Conservation (phyloP, 805 yeast genomes). For the Ogataea pini region DNA sequence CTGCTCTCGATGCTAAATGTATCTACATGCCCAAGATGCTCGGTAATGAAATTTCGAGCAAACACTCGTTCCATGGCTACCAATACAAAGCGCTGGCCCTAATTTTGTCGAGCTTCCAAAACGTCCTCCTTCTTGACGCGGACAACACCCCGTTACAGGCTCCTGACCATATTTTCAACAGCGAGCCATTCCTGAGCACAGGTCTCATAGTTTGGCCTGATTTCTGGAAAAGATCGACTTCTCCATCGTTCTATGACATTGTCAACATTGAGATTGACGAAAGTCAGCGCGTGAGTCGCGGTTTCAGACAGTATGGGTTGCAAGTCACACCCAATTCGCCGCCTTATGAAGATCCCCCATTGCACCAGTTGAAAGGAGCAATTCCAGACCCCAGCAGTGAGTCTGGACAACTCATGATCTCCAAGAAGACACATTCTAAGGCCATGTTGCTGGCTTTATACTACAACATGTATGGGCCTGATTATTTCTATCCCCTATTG, state of each 20-base stretch:
- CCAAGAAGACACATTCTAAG: constrained; percentile 54
- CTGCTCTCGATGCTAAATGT: constrained; percentile 63
- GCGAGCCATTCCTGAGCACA: constrained; percentile 52
- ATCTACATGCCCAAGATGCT: constrained; percentile 57
- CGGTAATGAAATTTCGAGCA: constrained; percentile 48
- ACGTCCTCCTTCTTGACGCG: constrained; percentile 67
- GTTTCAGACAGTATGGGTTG: constrained; percentile 39
- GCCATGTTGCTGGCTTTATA: constrained; percentile 56
- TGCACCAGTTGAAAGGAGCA: constrained; percentile 60
- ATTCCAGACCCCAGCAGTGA: constrained; percentile 67
- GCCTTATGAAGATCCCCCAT: constrained; percentile 41
- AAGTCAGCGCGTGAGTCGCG: constrained; percentile 40
- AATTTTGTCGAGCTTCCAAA: constrained; percentile 66
- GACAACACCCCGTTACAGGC: constrained; percentile 69
- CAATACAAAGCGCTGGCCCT: constrained; percentile 69
- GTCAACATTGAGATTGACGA: constrained; percentile 47
- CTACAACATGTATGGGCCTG: constrained; percentile 62
- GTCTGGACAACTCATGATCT: constrained; percentile 63
- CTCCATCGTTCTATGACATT: constrained; percentile 49
- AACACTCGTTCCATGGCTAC: constrained; percentile 53
- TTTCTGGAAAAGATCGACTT: constrained; percentile 57
- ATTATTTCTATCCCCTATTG: constrained; percentile 53
- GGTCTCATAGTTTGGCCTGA: constrained; percentile 52
- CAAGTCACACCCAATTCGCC: constrained; percentile 30
- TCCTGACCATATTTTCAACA: constrained; percentile 56